Conservation (phyloP, 768 basidiomycete genomes). For the Cystofilobasidium capitatum region DNA sequence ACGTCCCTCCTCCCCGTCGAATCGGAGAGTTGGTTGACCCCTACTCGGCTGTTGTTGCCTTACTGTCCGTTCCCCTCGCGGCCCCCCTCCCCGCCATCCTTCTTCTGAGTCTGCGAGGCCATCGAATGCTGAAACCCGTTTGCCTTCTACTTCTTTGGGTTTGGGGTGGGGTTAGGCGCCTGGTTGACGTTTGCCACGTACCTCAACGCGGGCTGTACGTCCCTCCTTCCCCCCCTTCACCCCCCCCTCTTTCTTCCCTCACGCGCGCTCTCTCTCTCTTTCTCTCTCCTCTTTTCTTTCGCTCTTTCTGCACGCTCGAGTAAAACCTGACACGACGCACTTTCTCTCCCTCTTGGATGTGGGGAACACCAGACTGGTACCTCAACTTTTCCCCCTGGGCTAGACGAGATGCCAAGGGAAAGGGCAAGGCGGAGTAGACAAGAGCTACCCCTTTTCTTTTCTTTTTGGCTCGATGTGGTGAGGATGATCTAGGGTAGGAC, state of each 20-base stretch:
- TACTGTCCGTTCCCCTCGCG: constrained; percentile 39
- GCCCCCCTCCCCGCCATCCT: too few species aligned
- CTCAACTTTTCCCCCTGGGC: constrained; percentile 26
- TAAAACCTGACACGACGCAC: not conserved
- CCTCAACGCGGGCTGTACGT: constrained; percentile 50
- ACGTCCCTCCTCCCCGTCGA: not conserved
- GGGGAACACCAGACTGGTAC: constrained; percentile 18
- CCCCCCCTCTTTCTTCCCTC: not conserved
- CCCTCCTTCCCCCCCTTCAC: too few species aligned
- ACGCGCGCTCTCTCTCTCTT: not conserved
- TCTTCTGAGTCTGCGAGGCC: too few species aligned
- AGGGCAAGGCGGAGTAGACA: not conserved
- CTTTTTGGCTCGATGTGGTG: not conserved
- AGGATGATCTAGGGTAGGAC: too few species aligned
- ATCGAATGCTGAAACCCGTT: too few species aligned
- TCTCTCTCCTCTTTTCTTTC: constrained; percentile 13
- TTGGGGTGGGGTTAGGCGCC: constrained; percentile 19
- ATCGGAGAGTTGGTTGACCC: constrained; percentile 1
- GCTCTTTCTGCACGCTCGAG: not conserved
- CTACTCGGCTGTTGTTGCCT: not conserved
- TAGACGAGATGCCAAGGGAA: not conserved
- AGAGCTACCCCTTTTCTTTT: not conserved
- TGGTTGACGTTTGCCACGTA: constrained; percentile 46
- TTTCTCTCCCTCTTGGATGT: not conserved
- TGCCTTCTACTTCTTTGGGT: not conserved